phyloP scores from a whole-genome alignment of 176 grass and related monocot species.

The Thinopyrum elongatum region DNA sequence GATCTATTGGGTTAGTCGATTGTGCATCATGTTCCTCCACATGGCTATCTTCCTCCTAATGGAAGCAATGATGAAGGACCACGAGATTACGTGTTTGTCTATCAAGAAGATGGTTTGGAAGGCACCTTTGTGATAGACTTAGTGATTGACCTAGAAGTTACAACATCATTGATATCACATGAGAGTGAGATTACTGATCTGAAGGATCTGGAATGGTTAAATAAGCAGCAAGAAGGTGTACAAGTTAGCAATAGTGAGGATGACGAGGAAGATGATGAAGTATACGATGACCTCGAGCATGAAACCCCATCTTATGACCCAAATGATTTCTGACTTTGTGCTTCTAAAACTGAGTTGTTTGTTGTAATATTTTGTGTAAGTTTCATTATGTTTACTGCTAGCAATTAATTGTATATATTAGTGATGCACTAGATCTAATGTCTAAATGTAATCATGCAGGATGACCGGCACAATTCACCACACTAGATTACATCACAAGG shows the following conservation, averaged over 20 bases:
- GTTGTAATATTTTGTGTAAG: background rate
- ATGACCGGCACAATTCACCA: too few relatives aligned
- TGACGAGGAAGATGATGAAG: background rate
- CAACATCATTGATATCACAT: background rate
- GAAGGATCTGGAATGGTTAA: background rate
- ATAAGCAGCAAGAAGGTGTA: background rate
- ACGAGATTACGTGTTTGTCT: background rate
- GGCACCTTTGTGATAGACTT: background rate
- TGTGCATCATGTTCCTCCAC: background rate
- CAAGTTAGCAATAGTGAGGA: background rate
- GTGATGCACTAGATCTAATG: too few relatives aligned
- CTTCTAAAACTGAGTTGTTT: background rate
- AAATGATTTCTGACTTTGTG: background rate
- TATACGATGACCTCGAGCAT: background rate
- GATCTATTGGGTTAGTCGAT: background rate
- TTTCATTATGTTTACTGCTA: background rate
- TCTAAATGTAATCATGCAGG: too few relatives aligned
- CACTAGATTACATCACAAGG: too few relatives aligned
- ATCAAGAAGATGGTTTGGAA: conserved; percentile 9
- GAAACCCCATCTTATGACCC: background rate
- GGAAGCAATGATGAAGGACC: background rate
- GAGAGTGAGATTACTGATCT: background rate
- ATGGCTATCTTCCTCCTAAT: background rate
- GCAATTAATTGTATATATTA: too few relatives aligned
- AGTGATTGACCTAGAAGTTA: background rate